Evolutionary conservation across 2,329 filamentous ascomycete genomes (phyloP).

Genomic region (Triangularia verruculosa): DNA sequence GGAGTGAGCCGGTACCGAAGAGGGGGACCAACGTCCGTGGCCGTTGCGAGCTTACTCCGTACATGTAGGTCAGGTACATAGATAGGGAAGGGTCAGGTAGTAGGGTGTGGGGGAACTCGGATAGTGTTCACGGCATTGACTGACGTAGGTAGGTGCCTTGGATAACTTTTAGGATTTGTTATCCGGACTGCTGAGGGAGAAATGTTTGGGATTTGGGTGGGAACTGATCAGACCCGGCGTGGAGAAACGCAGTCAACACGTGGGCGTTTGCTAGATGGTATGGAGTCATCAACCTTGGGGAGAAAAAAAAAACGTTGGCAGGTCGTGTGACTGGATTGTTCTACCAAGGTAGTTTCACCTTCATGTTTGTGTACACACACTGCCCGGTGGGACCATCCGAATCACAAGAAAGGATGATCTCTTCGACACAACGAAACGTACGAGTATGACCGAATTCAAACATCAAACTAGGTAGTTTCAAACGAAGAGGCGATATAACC

Average conservation of each 20-base stretch:
- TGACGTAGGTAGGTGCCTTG: no score
- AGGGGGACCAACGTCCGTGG: not conserved
- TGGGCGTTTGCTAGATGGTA: not conserved
- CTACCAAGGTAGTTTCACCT: no score
- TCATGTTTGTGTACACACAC: not conserved
- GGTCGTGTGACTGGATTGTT: not conserved
- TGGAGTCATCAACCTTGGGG: no score
- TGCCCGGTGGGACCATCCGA: not conserved
- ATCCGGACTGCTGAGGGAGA: not conserved
- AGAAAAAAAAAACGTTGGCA: not conserved
- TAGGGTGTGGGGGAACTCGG: not conserved
- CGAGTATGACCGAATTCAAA: not conserved
- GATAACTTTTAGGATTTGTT: no score
- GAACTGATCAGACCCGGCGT: not conserved
- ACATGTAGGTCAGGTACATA: not conserved
- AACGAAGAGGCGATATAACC: not conserved
- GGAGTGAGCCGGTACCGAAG: not conserved
- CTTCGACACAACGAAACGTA: not conserved
- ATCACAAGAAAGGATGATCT: not conserved
- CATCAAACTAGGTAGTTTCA: not conserved
- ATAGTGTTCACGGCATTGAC: not conserved
- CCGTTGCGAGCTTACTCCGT: not conserved
- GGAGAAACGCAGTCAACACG: not conserved
- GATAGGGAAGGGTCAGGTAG: not conserved
- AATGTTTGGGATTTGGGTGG: not conserved